Evolutionary conservation across 2,329 filamentous ascomycete genomes (phyloP).

Genomic region (Penicillium janthinellum): DNA sequence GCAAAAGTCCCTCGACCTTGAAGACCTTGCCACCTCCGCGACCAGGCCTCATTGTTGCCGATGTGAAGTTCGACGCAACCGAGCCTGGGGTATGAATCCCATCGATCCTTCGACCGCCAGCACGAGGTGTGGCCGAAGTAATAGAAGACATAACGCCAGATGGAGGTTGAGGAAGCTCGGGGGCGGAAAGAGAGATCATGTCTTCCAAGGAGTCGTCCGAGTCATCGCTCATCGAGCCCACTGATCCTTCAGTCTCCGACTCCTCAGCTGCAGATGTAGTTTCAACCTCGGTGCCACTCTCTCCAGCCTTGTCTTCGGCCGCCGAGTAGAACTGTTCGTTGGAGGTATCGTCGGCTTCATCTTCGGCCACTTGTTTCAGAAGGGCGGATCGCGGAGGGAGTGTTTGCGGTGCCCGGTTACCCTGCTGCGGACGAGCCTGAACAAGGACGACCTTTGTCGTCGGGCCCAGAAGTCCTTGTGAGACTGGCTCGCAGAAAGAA

Average conservation of each 20-base stretch:
- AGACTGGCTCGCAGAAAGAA: slow-evolving; percentile 89
- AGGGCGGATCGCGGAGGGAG: slow-evolving; percentile 53
- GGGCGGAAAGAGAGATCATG: slow-evolving; percentile 85
- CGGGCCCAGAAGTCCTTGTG: slow-evolving; percentile 77
- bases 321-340: slow-evolving; percentile 94
- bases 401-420: slow-evolving; percentile 45
- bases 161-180: slow-evolving; percentile 73
- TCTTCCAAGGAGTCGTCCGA: slow-evolving; percentile 93
- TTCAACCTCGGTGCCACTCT: slow-evolving; percentile 53
- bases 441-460: slow-evolving; percentile 79
- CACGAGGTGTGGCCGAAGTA: slow-evolving; percentile 78
- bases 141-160: slow-evolving; percentile 79
- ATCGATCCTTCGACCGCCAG: slow-evolving; percentile 68
- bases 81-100: slow-evolving; percentile 82
- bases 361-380: slow-evolving; percentile 61
- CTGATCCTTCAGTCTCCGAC: slow-evolving; percentile 58
- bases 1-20: slow-evolving; percentile 76
- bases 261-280: slow-evolving; percentile 60
- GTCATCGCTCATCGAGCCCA: slow-evolving; percentile 66
- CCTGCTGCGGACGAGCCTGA: slow-evolving; percentile 53
- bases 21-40: slow-evolving; percentile 76
- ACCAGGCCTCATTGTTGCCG: slow-evolving; percentile 75
- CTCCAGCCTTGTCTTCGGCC: slow-evolving; percentile 68
- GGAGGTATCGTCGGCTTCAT: slow-evolving; percentile 75
- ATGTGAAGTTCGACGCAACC: slow-evolving; percentile 84